Evolutionary conservation across 2,329 filamentous ascomycete genomes (phyloP).

Genomic region (Cryphonectria japonica): DNA sequence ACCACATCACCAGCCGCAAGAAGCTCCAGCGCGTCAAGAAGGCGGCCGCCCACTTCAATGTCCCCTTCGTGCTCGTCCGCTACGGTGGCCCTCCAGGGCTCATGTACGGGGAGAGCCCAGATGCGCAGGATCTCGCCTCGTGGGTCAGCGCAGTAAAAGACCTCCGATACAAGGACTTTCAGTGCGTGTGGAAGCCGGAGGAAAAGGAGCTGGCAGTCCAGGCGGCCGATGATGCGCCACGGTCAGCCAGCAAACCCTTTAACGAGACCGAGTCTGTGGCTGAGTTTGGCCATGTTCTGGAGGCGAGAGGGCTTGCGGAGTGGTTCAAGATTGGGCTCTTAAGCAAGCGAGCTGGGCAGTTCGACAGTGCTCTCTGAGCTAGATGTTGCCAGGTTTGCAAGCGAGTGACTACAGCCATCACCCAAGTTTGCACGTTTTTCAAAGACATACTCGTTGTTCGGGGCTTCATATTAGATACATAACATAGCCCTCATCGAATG

Average conservation of each 20-base stretch:
- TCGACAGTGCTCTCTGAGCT: conserved; percentile 22
- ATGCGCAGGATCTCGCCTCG: conserved; percentile 56
- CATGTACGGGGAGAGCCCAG: conserved; percentile 72
- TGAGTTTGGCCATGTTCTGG: conserved; percentile 67
- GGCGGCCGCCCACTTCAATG: conserved; percentile 61
- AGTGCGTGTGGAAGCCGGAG: conserved; percentile 60
- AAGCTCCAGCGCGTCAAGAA: conserved; percentile 66
- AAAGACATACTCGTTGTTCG: too few species aligned
- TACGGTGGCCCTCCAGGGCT: conserved; percentile 73
- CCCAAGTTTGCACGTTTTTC: not conserved
- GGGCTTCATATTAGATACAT: too few species aligned
- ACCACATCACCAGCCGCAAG: conserved; percentile 81
- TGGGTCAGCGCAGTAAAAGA: conserved; percentile 70
- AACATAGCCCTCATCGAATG: not conserved
- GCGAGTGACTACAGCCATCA: not conserved
- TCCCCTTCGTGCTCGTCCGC: conserved; percentile 67
- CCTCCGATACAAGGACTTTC: conserved; percentile 74
- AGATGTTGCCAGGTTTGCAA: not conserved
- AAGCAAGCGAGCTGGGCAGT: conserved; percentile 28
- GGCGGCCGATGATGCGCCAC: conserved; percentile 9
- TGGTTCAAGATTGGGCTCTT: conserved; percentile 53
- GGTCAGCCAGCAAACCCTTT: conserved; percentile 38
- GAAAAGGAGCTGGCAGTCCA: conserved; percentile 25
- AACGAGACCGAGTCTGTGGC: conserved; percentile 66
- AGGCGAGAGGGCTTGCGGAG: conserved; percentile 56